Evolutionary conservation across 192 early-diverging fungal genomes (phyloP), one percentile per base, ranked within the genome.

Genomic region (Umbelopsis ramanniana): DNA sequence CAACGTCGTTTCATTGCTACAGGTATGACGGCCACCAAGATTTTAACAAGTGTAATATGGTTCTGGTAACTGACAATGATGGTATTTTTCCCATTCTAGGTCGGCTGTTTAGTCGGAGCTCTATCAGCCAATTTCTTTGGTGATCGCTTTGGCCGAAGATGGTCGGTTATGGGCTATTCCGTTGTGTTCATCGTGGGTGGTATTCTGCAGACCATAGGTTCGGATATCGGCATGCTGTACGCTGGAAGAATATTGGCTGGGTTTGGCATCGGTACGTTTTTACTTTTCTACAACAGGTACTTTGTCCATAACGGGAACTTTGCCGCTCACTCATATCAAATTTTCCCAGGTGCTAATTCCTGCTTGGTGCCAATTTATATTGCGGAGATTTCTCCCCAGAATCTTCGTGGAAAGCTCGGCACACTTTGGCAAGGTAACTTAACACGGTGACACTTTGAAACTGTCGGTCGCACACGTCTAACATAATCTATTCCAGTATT

Each of bases 231-330:
- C 52, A 74, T 90, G 77, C 80, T 92, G 46, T 82, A 86, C 45
- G 79, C 67, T 46, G 91, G 90, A 38, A 88, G 93, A 15, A 81
- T 90, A 74, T 76, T 94, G 48, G 85, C 85, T 40, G 93, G 93
- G 4, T 63, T 86, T 53, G 85, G 73, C 7, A 81, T 86, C 1
- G 85, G 85, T 48, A 79, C 19, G 57, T 37, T 52, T n/a, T n/a
- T n/a, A n/a, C n/a, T n/a, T n/a, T 11, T 54, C 24, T 2, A 6
- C 0, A 63, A 35, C 4, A 2, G 26, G 26, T 37, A 38, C 33
- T 37, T 63, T 26, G 15, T 29, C 2, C 33, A 14, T 37, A 37
- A 19, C 4, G 4, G 57, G 55, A 50, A 50, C 15, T 50, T 17
- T 50, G 5, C 15, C 5, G 14, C 48, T 19, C 19, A 5, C 48